A percentile compares a stretch with the other conserved stretches of the same genome.
Conservation (phyloP, 2,329 filamentous ascomycete species). For the Periconia sp. region DNA sequence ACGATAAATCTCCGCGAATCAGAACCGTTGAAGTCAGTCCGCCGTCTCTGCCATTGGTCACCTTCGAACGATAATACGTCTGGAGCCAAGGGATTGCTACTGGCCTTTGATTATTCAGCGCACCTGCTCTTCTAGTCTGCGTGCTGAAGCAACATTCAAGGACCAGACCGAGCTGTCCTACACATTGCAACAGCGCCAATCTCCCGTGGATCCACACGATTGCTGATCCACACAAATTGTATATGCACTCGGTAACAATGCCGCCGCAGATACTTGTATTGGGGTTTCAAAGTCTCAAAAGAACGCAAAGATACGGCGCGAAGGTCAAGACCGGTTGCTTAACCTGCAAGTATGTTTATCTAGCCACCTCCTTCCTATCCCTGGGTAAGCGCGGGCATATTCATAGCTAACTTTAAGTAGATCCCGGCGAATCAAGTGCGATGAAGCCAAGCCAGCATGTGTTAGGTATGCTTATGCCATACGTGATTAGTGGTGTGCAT, state of each 20-base stretch:
- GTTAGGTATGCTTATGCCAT: constrained; percentile 1
- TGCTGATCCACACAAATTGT: background rate
- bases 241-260: constrained; percentile 5
- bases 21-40: background rate
- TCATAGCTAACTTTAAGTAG: background rate
- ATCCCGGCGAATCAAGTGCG: constrained; percentile 6
- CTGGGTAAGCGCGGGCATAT: background rate
- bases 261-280: constrained; percentile 1
- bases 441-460: constrained; percentile 4
- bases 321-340: constrained; percentile 21
- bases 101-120: background rate
- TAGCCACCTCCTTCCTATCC: no score
- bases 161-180: background rate
- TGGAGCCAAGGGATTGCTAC: background rate
- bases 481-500: background rate
- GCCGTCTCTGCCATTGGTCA: background rate
- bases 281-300: constrained; percentile 12
- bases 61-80: background rate
- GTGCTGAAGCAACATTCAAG: background rate
- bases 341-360: constrained; percentile 24
- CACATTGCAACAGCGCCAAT: background rate
- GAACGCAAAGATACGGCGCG: constrained; percentile 12
- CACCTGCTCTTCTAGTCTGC: background rate
- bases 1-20: background rate
- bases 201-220: background rate